A percentile compares a stretch with the other conserved stretches of the same genome.
Evolutionary conservation across 2,329 filamentous ascomycete species (phyloP).

Genomic region (Sphaerulina vaccinii): DNA sequence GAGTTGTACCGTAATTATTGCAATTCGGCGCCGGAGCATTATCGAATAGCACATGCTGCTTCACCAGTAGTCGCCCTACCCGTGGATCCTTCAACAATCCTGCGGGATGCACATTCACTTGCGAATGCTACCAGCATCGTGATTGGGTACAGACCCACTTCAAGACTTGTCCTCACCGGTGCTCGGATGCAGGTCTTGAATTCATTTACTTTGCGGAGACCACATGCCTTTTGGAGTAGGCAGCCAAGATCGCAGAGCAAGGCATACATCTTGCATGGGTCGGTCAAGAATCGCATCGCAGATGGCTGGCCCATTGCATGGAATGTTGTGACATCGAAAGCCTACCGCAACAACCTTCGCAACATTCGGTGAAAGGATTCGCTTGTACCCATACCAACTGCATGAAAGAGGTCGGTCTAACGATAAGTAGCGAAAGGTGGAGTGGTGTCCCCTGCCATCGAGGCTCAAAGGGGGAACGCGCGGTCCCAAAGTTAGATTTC

Average conservation of each 20-base stretch:
- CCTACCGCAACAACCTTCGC: not conserved
- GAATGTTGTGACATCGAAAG: not conserved
- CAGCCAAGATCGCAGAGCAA: not conserved
- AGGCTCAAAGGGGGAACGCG: conserved; percentile 3
- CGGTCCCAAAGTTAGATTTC: conserved; percentile 16
- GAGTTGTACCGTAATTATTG: too few species aligned
- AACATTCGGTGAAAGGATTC: conserved; percentile 10
- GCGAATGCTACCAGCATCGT: conserved; percentile 9
- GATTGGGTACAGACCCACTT: conserved; percentile 7
- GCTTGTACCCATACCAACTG: not conserved
- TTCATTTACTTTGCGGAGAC: conserved; percentile 1
- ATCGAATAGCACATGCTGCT: not conserved
- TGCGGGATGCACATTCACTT: conserved; percentile 14
- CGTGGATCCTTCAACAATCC: conserved; percentile 19
- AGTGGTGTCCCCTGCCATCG: not conserved
- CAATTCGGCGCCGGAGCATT: not conserved
- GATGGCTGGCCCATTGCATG: too few species aligned
- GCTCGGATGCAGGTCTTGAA: conserved; percentile 12
- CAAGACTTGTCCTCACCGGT: conserved; percentile 15
- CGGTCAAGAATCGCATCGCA: too few species aligned
- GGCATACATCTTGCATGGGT: too few species aligned
- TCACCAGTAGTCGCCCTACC: conserved; percentile 17
- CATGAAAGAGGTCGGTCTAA: not conserved
- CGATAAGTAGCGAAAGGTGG: not conserved
- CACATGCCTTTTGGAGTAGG: not conserved